Evolutionary conservation across 148 eudicot genomes (phyloP).

Genomic region (Fagopyrum homotropicum): DNA sequence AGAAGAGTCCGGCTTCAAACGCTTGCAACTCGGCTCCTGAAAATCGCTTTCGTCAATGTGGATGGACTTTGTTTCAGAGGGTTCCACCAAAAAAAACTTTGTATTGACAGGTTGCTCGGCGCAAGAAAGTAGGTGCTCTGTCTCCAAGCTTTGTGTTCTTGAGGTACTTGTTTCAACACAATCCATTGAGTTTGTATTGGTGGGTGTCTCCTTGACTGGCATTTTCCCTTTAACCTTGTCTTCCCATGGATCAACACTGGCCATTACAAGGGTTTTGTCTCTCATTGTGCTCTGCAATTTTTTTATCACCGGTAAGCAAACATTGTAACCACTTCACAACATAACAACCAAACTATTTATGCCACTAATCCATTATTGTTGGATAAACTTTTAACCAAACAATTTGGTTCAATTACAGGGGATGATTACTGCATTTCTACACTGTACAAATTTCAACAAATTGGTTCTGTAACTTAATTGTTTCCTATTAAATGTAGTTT

Average conservation of each 20-base stretch:
- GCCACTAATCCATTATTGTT: neutral
- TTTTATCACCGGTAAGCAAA: neutral
- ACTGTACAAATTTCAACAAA: too few relatives aligned
- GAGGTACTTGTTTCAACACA: slow-evolving; percentile 49
- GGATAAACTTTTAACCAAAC: neutral
- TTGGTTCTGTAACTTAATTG: too few relatives aligned
- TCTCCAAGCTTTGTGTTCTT: slow-evolving; percentile 70
- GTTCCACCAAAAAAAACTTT: neutral
- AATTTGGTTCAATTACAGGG: neutral
- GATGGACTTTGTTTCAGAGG: slow-evolving; percentile 18
- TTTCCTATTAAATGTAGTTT: neutral
- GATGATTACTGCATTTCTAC: too few relatives aligned
- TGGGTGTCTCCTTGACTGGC: slow-evolving; percentile 27
- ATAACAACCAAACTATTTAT: neutral
- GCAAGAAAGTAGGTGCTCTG: slow-evolving; percentile 38
- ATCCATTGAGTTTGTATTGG: slow-evolving; percentile 40
- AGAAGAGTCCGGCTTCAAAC: slow-evolving; percentile 44
- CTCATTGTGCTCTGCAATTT: slow-evolving; percentile 22
- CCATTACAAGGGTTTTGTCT: slow-evolving; percentile 16
- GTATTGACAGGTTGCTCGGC: slow-evolving; percentile 16
- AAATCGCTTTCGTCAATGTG: slow-evolving; percentile 12
- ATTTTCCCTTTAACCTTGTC: slow-evolving; percentile 25
- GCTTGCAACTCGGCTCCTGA: slow-evolving; percentile 52
- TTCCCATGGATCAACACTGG: slow-evolving; percentile 21
- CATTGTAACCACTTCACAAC: neutral